These are phyloP conservation scores for Raffaelea arxii DNA, from an alignment of 2,329 filamentous ascomycete genomes.

Conservation along the genomic window DNA sequence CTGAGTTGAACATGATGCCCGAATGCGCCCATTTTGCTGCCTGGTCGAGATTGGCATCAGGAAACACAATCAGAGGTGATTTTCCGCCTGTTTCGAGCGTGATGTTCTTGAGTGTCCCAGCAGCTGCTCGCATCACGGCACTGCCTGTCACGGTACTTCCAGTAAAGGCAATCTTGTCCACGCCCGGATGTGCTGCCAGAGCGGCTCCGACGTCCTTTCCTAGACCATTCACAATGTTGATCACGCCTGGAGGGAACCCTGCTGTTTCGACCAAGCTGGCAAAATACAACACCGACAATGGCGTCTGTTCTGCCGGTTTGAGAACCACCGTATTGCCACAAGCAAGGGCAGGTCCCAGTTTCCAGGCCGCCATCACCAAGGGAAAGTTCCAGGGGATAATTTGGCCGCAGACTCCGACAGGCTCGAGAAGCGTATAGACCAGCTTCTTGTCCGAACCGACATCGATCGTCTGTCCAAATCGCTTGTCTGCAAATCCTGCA, in stretches of 20 bases:
- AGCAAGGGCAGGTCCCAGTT: slow-evolving; percentile 28
- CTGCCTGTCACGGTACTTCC: slow-evolving; percentile 54
- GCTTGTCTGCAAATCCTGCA: slow-evolving; percentile 27
- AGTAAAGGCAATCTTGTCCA: slow-evolving; percentile 59
- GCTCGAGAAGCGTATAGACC: slow-evolving; percentile 17
- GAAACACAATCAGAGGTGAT: slow-evolving; percentile 52
- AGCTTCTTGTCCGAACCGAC: slow-evolving; percentile 32
- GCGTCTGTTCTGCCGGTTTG: slow-evolving; percentile 31
- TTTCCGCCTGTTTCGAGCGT: too few species aligned
- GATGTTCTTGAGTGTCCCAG: slow-evolving; percentile 34
- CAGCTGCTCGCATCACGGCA: slow-evolving; percentile 27
- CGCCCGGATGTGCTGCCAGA: slow-evolving; percentile 8
- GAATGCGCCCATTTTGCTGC: slow-evolving; percentile 29
- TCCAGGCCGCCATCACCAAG: slow-evolving; percentile 22
- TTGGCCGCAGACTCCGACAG: slow-evolving; percentile 17
- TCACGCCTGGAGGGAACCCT: slow-evolving; percentile 31
- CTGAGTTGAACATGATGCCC: slow-evolving; percentile 43
- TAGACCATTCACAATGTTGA: slow-evolving; percentile 29
- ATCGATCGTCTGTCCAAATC: slow-evolving; percentile 25
- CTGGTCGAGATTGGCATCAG: slow-evolving; percentile 55
- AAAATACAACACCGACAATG: slow-evolving; percentile 22
- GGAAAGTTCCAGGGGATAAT: slow-evolving; percentile 29
- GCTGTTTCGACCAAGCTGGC: slow-evolving; percentile 26
- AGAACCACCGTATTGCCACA: slow-evolving; percentile 30
- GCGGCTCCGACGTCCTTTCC: slow-evolving; percentile 19